Conservation (phyloP, 208 protist genomes). For the Trypanosoma scelopori region DNA sequence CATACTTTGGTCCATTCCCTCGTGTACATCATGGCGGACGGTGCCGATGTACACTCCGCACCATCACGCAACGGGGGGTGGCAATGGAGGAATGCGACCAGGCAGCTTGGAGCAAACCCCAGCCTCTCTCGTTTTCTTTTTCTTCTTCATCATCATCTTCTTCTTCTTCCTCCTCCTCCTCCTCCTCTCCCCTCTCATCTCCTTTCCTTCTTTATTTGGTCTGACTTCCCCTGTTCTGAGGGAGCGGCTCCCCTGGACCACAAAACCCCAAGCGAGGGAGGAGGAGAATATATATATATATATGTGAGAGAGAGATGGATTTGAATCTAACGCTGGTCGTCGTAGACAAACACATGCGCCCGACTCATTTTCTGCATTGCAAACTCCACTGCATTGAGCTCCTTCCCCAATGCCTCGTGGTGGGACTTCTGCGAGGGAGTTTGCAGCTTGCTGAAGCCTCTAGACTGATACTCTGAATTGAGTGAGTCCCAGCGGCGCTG, state of each 20-base stretch:
- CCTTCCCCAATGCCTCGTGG: slow-evolving; percentile 78
- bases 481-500: slow-evolving; percentile 88
- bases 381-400: slow-evolving; percentile 85
- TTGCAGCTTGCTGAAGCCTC: slow-evolving; percentile 90
- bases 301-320: slow-evolving; percentile 12
- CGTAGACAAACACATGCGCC: slow-evolving; percentile 81
- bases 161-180: too few species aligned
- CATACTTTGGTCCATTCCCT: background rate
- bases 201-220: slow-evolving; percentile 1
- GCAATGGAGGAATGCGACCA: too few species aligned
- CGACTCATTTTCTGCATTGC: slow-evolving; percentile 88
- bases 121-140: too few species aligned
- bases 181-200: background rate
- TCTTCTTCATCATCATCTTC: too few species aligned
- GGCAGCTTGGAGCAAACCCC: too few species aligned
- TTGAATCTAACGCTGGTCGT: slow-evolving; percentile 66
- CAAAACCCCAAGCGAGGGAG: too few species aligned
- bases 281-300: too few species aligned
- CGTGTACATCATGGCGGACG: background rate
- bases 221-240: too few species aligned
- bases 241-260: too few species aligned
- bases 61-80: too few species aligned
- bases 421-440: slow-evolving; percentile 84
- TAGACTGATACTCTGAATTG: slow-evolving; percentile 93
- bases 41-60: too few species aligned